A percentile compares a stretch with the other conserved stretches of the same genome.
Evolutionary conservation across 208 protist genomes (phyloP).

Genomic region (Wallacemonas sp.): DNA sequence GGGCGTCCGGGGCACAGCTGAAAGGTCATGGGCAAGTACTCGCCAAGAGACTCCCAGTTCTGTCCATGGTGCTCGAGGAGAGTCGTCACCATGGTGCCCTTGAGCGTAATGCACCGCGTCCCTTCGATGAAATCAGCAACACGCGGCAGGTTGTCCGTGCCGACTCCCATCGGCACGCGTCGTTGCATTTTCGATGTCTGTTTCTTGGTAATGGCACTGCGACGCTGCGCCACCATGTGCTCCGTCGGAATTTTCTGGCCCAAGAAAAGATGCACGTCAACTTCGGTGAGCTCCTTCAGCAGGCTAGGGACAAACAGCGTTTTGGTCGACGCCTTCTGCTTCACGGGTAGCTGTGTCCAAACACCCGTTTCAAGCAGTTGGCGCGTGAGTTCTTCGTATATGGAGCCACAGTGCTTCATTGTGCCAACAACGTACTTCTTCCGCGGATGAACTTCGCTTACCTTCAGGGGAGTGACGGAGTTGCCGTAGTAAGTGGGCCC

Average conservation of each 20-base stretch:
- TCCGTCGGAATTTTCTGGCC: slow-evolving; percentile 73
- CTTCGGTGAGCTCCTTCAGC: slow-evolving; percentile 30
- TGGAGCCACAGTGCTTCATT: slow-evolving; percentile 68
- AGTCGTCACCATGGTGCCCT: slow-evolving; percentile 78
- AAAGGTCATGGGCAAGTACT: slow-evolving; percentile 71
- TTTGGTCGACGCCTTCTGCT: slow-evolving; percentile 22
- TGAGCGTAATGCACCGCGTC: slow-evolving; percentile 73
- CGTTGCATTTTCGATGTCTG: not conserved
- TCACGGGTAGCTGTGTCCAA: slow-evolving; percentile 45
- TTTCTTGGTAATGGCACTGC: slow-evolving; percentile 15
- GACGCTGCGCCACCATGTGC: slow-evolving; percentile 42
- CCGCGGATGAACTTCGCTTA: slow-evolving; percentile 1
- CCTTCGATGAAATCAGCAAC: slow-evolving; percentile 74
- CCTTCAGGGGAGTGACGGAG: not conserved
- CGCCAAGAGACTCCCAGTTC: slow-evolving; percentile 49
- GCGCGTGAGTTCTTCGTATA: slow-evolving; percentile 74
- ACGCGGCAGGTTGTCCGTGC: slow-evolving; percentile 41
- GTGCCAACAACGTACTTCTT: slow-evolving; percentile 49
- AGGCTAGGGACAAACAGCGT: slow-evolving; percentile 33
- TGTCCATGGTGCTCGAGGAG: slow-evolving; percentile 60
- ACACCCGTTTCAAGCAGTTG: slow-evolving; percentile 55
- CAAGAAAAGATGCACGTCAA: slow-evolving; percentile 59
- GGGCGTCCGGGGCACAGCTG: slow-evolving; percentile 47
- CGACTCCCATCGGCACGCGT: slow-evolving; percentile 58
- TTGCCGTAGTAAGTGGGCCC: slow-evolving; percentile 5